These are phyloP conservation scores for Fragaria nilgerrensis DNA, from an alignment of 306 rosid species.

Conservation along the genomic window DNA sequence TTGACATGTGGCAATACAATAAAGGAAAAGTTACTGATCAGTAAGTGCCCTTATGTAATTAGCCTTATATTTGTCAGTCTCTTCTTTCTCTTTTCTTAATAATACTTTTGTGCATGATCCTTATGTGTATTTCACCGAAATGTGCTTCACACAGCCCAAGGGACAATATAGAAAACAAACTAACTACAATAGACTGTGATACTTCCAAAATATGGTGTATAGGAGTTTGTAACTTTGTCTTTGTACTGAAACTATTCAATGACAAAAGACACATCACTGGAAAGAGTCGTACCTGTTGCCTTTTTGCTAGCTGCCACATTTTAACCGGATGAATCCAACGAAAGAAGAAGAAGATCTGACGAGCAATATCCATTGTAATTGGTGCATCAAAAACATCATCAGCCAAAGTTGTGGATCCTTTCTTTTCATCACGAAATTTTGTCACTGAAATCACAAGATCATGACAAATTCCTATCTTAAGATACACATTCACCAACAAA, in stretches of 20 bases:
- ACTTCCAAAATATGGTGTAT: neutral
- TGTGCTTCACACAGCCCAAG: neutral
- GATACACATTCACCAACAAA: conserved; percentile 21
- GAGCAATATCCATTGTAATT: conserved; percentile 78
- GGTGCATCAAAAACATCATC: conserved; percentile 91
- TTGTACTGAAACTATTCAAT: neutral
- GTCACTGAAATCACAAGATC: conserved; percentile 85
- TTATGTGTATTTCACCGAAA: neutral
- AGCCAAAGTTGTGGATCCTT: conserved; percentile 77
- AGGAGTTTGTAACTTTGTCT: no score
- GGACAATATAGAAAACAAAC: neutral
- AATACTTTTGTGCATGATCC: neutral
- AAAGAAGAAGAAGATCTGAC: conserved; percentile 24
- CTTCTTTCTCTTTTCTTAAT: no score
- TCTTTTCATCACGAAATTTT: conserved; percentile 71
- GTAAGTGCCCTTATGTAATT: neutral
- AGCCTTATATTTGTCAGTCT: neutral
- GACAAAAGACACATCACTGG: neutral
- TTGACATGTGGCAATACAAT: neutral
- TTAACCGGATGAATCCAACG: conserved; percentile 39
- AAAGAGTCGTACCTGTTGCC: conserved; percentile 60
- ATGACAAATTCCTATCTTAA: conserved; percentile 57
- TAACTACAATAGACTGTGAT: neutral
- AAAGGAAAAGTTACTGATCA: neutral
- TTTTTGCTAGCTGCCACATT: conserved; percentile 85